Base-by-base conservation (phyloP, 352 stramenopile species). In the Globisporangium yorkense region DNA sequence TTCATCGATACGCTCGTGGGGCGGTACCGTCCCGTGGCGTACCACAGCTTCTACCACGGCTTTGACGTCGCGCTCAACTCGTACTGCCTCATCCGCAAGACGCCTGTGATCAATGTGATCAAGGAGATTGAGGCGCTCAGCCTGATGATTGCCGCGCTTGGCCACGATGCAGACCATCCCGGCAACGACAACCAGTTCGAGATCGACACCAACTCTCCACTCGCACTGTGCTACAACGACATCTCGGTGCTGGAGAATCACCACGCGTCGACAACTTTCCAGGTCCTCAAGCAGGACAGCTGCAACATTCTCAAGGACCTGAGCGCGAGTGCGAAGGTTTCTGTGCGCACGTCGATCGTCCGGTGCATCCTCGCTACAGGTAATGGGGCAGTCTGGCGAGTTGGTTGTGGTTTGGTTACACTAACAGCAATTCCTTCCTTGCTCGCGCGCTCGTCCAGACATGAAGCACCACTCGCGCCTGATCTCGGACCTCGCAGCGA, bases 161-260 rank as follows among this genome's bases (percentile, higher is more conserved):
- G 84, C 0, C 89, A 97, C 61, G 89, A 97, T 44, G 71, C 91
- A 8, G 88, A 95, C 51, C 89, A 97, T 49, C 87, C 87, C 1
- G 88, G 87, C 13, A 89, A 93, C 60, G 85, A 92, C 70, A 97
- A 97, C 59, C 76, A 88, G 63, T 97, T 96, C 50, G 80, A 97
- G 63, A 74, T 96, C 27, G 81, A 91, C 56, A 88, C 80, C 7
- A 77, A 68, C 56, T 92, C 85, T 12, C 41, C 66, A 5, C 68
- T 97, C 13, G 88, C 89, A 7, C 66, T 96, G 15, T 88, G 80
- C 52, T 96, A 97, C 77, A 96, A 96, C 57, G 87, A 97, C 64
- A 78, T 87, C 13, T 93, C 84, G 3, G 89, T 97, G 24, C 72
- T 96, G 1, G 88, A 96, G 65, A 96, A 94, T 29, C 83, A 96